These are phyloP conservation scores for Trichoderma sp. DNA, from an alignment of 2,329 filamentous ascomycete genomes.

Conservation along the genomic window DNA sequence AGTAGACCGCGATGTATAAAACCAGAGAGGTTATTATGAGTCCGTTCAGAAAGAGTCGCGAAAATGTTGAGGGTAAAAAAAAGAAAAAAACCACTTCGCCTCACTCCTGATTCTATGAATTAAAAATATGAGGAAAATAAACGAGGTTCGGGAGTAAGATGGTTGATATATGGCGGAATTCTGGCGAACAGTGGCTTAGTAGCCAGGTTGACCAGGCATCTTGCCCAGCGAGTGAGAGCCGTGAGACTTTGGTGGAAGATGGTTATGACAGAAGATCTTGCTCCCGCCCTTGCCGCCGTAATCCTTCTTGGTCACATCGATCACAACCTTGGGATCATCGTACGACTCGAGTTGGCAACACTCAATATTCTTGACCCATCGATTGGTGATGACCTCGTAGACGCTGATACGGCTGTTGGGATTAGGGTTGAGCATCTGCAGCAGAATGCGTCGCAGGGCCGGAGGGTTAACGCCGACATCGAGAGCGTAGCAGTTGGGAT, in stretches of 20 bases:
- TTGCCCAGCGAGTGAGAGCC: slow-evolving; percentile 53
- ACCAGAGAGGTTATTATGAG: neutral
- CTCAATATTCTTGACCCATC: slow-evolving; percentile 74
- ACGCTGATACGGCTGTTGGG: slow-evolving; percentile 71
- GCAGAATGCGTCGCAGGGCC: slow-evolving; percentile 67
- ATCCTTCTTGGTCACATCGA: slow-evolving; percentile 63
- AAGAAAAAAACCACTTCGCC: neutral
- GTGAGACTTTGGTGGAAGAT: slow-evolving; percentile 51
- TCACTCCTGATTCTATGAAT: neutral
- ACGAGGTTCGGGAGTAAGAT: neutral
- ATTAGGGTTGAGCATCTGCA: slow-evolving; percentile 82
- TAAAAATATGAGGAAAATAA: neutral
- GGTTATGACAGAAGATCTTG: slow-evolving; percentile 61
- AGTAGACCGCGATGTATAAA: neutral
- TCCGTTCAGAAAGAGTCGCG: neutral
- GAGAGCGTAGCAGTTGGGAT: slow-evolving; percentile 65
- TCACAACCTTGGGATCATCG: slow-evolving; percentile 61
- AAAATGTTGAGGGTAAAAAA: neutral
- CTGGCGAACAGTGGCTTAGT: slow-evolving; percentile 37
- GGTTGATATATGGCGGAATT: neutral
- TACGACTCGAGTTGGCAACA: slow-evolving; percentile 76
- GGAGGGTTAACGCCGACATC: slow-evolving; percentile 67
- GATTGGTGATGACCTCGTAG: slow-evolving; percentile 65
- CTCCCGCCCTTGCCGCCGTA: slow-evolving; percentile 42
- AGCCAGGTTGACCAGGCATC: slow-evolving; percentile 58